Conservation (phyloP, 108 stramenopile genomes). For the Nitzschia sp. region DNA sequence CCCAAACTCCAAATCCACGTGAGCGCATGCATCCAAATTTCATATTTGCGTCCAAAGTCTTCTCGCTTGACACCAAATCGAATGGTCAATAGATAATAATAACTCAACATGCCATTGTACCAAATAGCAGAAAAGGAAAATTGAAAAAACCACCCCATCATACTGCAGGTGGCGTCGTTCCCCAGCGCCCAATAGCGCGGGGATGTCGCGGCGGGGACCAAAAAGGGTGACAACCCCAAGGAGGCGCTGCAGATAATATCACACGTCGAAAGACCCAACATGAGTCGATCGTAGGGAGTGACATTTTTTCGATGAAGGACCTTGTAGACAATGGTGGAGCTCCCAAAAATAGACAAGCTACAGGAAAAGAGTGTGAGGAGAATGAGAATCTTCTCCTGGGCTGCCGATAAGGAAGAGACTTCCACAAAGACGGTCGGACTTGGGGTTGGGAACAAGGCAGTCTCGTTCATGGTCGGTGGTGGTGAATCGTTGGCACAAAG, state of each 20-base stretch:
- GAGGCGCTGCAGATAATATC: background rate
- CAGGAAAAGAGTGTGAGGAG: background rate
- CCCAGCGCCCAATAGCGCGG: conserved; percentile 9
- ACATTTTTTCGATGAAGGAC: background rate
- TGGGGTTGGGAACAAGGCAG: too few relatives aligned
- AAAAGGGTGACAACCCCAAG: background rate
- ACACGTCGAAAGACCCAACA: conserved; percentile 3
- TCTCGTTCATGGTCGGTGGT: too few relatives aligned
- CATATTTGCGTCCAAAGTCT: conserved; percentile 1
- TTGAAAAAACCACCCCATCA: background rate
- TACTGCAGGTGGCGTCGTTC: conserved; percentile 13
- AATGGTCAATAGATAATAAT: conserved; percentile 10
- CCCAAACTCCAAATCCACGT: background rate
- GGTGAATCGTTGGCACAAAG: too few relatives aligned
- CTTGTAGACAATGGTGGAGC: background rate
- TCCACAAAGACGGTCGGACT: background rate
- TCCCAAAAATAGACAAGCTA: background rate
- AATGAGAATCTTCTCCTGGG: background rate
- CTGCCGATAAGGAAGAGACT: background rate
- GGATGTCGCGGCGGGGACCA: background rate
- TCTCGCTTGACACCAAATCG: conserved; percentile 7
- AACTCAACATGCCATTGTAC: conserved; percentile 4
- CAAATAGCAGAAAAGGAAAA: background rate
- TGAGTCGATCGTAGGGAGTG: conserved; percentile 5
- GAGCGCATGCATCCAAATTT: conserved; percentile 7